Evolutionary conservation across 805 yeast genomes (phyloP).

Genomic region (Ogataea parapolymorpha): DNA sequence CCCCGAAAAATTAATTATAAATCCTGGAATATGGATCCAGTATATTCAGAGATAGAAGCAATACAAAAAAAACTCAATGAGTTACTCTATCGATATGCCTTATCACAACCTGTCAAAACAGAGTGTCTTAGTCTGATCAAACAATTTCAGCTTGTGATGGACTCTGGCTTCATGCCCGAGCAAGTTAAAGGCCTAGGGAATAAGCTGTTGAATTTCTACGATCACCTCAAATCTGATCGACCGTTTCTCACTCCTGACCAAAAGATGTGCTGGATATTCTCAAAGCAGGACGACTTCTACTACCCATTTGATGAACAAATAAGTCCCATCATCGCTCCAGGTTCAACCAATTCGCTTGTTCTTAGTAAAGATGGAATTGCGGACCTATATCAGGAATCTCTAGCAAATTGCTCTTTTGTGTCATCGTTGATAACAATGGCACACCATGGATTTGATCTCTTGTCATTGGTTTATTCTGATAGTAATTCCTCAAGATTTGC

Average conservation of each 20-base stretch:
- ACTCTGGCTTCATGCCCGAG: slow-evolving; percentile 1
- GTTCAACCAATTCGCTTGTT: slow-evolving; percentile 2
- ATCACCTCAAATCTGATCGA: slow-evolving; percentile 1
- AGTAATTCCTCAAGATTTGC: slow-evolving; percentile 28
- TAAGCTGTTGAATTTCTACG: slow-evolving; percentile 12
- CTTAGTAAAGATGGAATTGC: slow-evolving; percentile 16
- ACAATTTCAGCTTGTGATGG: background rate
- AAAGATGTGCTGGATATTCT: slow-evolving; percentile 24
- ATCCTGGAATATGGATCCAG: background rate
- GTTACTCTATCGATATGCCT: slow-evolving; percentile 6
- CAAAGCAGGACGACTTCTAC: slow-evolving; percentile 6
- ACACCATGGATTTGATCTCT: slow-evolving; percentile 24
- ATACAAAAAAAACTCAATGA: background rate
- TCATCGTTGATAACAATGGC: slow-evolving; percentile 58
- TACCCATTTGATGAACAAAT: slow-evolving; percentile 11
- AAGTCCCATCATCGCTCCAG: slow-evolving; percentile 12
- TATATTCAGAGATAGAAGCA: too few relatives aligned
- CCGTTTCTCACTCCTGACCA: slow-evolving; percentile 13
- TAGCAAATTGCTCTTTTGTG: slow-evolving; percentile 75
- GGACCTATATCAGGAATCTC: slow-evolving; percentile 44
- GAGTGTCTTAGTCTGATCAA: slow-evolving; percentile 7
- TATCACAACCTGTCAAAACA: slow-evolving; percentile 6
- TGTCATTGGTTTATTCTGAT: slow-evolving; percentile 26
- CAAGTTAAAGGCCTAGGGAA: slow-evolving; percentile 10
- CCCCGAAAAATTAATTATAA: background rate